Percentiles rank a stretch among this genome's conserved stretches.
Conservation (phyloP, 2,329 filamentous ascomycete species). For the Aureobasidium subglaciale region DNA sequence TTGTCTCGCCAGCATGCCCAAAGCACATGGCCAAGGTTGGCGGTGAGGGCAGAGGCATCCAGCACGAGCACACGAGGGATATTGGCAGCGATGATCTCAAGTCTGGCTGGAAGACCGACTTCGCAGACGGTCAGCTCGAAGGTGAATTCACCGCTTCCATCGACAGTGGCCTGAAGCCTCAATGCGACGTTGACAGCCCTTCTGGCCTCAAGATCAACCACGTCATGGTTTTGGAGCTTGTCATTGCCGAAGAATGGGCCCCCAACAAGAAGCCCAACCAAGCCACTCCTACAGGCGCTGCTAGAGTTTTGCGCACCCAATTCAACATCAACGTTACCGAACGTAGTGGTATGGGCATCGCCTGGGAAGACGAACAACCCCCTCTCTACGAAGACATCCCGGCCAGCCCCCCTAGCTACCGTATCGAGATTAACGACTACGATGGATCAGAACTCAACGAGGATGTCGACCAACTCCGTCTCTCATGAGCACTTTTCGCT, state of each 20-base stretch:
- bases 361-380: constrained; percentile 94
- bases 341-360: constrained; percentile 77
- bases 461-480: constrained; percentile 40
- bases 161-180: constrained; percentile 55
- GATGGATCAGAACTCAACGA: constrained; percentile 39
- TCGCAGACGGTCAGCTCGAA: constrained; percentile 61
- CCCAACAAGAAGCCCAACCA: constrained; percentile 62
- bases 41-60: constrained; percentile 60
- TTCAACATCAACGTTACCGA: constrained; percentile 79
- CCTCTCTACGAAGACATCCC: constrained; percentile 93
- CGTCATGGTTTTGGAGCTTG: constrained; percentile 82
- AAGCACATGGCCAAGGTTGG: constrained; percentile 64
- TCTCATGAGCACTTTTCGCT: constrained; percentile 14
- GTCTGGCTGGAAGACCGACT: constrained; percentile 82
- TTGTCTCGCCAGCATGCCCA: constrained; percentile 69
- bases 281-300: constrained; percentile 79
- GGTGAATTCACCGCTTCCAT: constrained; percentile 67
- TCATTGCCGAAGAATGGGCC: constrained; percentile 84
- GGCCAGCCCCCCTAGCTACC: constrained; percentile 63
- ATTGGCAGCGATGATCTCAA: constrained; percentile 78
- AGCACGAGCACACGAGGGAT: constrained; percentile 67
- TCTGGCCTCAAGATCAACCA: constrained; percentile 76
- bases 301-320: constrained; percentile 85
- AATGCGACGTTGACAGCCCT: constrained; percentile 69
- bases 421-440: constrained; percentile 38